Evolutionary conservation across 495 filamentous ascomycete species (phyloP).

Genomic region (Trichoderma virens): DNA sequence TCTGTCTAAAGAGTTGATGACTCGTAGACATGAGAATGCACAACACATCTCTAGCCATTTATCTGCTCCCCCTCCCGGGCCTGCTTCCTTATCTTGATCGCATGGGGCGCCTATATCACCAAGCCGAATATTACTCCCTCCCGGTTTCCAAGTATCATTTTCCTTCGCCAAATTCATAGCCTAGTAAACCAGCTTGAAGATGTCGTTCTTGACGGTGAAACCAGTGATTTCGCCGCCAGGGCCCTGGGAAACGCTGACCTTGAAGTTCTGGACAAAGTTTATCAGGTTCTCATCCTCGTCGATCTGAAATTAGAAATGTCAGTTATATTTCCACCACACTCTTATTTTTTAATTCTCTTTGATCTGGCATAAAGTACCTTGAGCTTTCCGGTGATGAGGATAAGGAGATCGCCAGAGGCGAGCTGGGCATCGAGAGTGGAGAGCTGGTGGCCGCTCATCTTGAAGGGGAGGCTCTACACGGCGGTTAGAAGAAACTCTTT

Average conservation of each 20-base stretch:
- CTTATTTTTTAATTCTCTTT: neutral
- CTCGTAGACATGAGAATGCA: neutral
- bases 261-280: slow-evolving; percentile 80
- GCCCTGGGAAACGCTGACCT: slow-evolving; percentile 55
- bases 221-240: slow-evolving; percentile 29
- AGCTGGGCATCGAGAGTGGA: slow-evolving; percentile 67
- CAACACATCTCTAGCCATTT: neutral
- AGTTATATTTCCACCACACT: neutral
- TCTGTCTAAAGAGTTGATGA: neutral
- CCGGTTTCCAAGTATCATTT: neutral
- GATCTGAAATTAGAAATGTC: slow-evolving; percentile 42
- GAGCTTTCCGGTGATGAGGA: slow-evolving; percentile 78
- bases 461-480: slow-evolving; percentile 65
- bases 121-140: neutral
- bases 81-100: neutral
- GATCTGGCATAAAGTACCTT: slow-evolving; percentile 48
- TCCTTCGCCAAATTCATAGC: slow-evolving; percentile 15
- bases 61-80: neutral
- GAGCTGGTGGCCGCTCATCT: slow-evolving; percentile 64
- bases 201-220: slow-evolving; percentile 84
- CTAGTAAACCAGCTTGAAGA: slow-evolving; percentile 77
- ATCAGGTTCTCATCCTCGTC: slow-evolving; percentile 75
- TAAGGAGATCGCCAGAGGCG: slow-evolving; percentile 55
- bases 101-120: neutral
- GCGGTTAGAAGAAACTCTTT: neutral